Evolutionary conservation across 352 stramenopile genomes (phyloP), one percentile per base, ranked within the genome.

Genomic region (Pilasporangium apinafurcum): DNA sequence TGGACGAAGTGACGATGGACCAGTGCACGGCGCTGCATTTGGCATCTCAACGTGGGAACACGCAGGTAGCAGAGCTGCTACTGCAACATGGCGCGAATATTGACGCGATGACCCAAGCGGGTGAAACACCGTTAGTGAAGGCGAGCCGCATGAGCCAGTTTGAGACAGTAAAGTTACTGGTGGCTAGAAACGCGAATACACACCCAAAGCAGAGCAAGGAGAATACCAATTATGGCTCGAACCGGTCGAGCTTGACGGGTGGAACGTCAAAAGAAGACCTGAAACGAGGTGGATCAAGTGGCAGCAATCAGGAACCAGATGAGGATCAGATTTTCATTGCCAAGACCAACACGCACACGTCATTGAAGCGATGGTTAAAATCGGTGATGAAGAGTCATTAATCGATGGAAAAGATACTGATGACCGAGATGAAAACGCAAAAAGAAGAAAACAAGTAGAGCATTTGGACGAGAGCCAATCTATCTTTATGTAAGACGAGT

Each of bases 61-160:
- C 72, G 22, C 51, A 62, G 8, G 75, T 92, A 4, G 80, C 59
- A 30, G 63, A 69, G 32, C 83, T 59, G 28, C 62, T 92, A 16
- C 53, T 92, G 14, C 65, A 83, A 28, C 65, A 82, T 29, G 80
- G 80, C 48, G 80, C 80, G 29, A 44, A 88, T 36, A 59, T 90
- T 37, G 66, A 88, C 52, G 72, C 72, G 3, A 50, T 70, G 37
- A 92, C 76, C 2, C 49, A 68, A 13, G 57, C 52, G 31, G 74
- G 78, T 41, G 80, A 89, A 59, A 86, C 80, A 20, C 61, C 77
- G 38, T 54, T 90, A 36, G 56, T 90, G 30, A 92, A 92, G 51
- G 80, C 80, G 21, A 87, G 66, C 43, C 80, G 79, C 50, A 88
- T 92, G 76, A 84, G 71, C 41, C 77, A 92, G 44, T 66, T 80